Evolutionary conservation across 2,329 filamentous ascomycete species (phyloP).

Genomic region (Apiospora pterosperma): DNA sequence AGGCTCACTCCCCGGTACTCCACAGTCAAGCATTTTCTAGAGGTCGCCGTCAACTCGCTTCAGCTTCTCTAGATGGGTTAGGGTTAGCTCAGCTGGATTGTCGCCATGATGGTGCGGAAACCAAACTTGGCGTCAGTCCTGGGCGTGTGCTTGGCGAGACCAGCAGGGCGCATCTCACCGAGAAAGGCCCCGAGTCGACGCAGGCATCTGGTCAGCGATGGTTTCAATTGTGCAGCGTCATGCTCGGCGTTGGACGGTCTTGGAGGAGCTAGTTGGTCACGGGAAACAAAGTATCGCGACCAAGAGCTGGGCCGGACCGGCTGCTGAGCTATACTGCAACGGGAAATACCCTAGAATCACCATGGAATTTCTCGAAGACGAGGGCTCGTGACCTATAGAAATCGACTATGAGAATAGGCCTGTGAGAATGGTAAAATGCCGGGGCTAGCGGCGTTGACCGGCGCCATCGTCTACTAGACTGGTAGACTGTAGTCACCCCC

Average conservation of each 20-base stretch:
- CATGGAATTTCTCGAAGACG: background rate
- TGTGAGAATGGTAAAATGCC: background rate
- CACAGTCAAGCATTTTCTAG: background rate
- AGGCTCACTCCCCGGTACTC: background rate
- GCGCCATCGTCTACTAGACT: background rate
- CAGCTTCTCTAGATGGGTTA: background rate
- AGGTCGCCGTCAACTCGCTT: background rate
- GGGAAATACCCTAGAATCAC: background rate
- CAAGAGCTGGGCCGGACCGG: background rate
- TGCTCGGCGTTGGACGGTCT: background rate
- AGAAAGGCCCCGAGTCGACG: background rate
- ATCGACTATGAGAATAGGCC: background rate
- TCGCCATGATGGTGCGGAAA: background rate
- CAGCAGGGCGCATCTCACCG: background rate
- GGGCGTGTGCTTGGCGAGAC: background rate
- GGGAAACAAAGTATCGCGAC: background rate
- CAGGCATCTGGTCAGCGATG: background rate
- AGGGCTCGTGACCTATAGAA: background rate
- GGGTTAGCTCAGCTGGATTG: background rate
- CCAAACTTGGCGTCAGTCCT: background rate
- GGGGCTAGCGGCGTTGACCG: background rate
- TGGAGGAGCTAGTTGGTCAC: background rate
- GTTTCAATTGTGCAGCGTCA: background rate
- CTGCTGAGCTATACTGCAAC: background rate
- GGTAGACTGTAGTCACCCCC: background rate